Conservation (phyloP, 805 yeast genomes). For the Debaryomyces prosopidis region DNA sequence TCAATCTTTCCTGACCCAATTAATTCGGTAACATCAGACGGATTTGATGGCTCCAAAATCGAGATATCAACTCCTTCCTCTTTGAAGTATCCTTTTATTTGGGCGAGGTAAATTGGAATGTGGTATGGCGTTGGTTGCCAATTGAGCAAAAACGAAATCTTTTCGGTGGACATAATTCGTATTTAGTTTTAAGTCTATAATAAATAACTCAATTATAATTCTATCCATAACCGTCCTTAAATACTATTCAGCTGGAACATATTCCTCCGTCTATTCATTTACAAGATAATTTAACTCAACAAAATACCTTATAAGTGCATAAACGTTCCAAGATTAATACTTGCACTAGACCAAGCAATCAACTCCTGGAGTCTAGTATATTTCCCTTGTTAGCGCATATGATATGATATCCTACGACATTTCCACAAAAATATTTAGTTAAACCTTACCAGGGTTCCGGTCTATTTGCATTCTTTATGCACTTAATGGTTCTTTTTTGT, state of each 20-base stretch:
- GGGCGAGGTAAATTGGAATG: constrained; percentile 52
- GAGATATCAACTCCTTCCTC: constrained; percentile 53
- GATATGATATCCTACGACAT: no score
- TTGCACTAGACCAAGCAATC: no score
- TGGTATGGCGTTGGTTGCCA: constrained; percentile 61
- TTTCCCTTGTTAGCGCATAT: constrained; percentile 1
- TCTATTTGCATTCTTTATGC: no score
- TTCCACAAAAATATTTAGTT: no score
- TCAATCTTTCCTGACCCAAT: constrained; percentile 58
- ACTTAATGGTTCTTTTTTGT: no score
- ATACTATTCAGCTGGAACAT: not conserved
- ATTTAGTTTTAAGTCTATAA: not conserved
- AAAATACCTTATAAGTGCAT: not conserved
- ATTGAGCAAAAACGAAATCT: constrained; percentile 52
- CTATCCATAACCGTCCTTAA: not conserved
- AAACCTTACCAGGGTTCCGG: no score
- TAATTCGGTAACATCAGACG: constrained; percentile 58
- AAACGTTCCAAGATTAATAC: not conserved
- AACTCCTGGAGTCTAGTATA: no score
- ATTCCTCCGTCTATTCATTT: not conserved
- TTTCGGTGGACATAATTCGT: constrained; percentile 41
- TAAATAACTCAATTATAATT: not conserved
- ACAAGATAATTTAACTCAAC: not conserved
- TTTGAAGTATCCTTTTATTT: constrained; percentile 48
- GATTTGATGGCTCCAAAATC: constrained; percentile 55